phyloP scores from a whole-genome alignment of 352 stramenopile species.

The Globisporangium spinosum region DNA sequence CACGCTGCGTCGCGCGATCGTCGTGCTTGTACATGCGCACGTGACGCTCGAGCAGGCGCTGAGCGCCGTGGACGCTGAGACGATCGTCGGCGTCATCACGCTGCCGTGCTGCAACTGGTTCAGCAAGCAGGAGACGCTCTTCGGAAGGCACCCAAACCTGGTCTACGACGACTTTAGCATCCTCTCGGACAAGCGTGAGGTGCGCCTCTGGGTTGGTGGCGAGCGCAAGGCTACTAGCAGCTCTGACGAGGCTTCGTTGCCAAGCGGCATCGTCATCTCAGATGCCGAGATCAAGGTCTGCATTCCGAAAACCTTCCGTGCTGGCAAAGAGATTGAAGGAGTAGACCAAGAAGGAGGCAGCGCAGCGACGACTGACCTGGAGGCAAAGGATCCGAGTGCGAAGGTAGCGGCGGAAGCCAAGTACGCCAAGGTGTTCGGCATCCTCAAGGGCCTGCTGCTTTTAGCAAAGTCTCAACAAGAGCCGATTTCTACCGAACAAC shows the following conservation, averaged over 20 bases:
- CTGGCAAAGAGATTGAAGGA: neutral
- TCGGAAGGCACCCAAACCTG: conserved; percentile 46
- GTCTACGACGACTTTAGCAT: conserved; percentile 86
- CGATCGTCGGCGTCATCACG: conserved; percentile 61
- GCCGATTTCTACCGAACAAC: neutral
- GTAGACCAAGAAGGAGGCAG: neutral
- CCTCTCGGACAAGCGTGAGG: conserved; percentile 71
- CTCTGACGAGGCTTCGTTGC: neutral
- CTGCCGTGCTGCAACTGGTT: conserved; percentile 87
- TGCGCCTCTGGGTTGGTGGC: conserved; percentile 42
- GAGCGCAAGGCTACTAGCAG: conserved; percentile 7
- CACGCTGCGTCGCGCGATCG: conserved; percentile 43
- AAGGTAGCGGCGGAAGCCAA: conserved; percentile 9
- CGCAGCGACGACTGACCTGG: neutral
- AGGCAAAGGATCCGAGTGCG: neutral
- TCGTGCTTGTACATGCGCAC: conserved; percentile 78
- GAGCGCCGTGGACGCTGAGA: conserved; percentile 53
- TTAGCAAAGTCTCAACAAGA: neutral
- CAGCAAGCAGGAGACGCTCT: conserved; percentile 55
- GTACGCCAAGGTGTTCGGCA: conserved; percentile 8
- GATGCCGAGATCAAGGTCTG: conserved; percentile 55
- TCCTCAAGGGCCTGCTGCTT: conserved; percentile 11
- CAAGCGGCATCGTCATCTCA: conserved; percentile 16
- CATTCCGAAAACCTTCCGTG: conserved; percentile 29
- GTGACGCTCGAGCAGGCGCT: conserved; percentile 74